Evolutionary conservation across 768 basidiomycete genomes (phyloP), one percentile per base, ranked within the genome.

Genomic region (Psilocybe tampanensis): DNA sequence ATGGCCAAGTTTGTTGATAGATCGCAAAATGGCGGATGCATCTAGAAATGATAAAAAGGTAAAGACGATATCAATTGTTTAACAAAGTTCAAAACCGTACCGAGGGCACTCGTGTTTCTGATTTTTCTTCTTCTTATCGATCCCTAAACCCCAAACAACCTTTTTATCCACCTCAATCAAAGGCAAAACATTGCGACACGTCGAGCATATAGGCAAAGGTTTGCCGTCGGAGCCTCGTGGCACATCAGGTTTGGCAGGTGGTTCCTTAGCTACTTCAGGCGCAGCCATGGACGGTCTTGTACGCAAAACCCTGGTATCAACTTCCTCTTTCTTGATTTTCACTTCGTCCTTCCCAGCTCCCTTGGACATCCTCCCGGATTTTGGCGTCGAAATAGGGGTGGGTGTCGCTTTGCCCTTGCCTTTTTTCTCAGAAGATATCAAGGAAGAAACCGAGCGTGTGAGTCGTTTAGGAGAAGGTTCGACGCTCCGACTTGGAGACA

Each of bases 21-120:
- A 93, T 93, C 11, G 88, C 90, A 63, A 78, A 82, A 69, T 93
- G 91, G 18, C 91, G 87, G 71, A 92, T 79, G 68, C 91, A 93
- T 56, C 90, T 92, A 43, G 47, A 26, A 53, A 18, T n/a, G 44
- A 45, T 48, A 4, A 29, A 29, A 29, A 29, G 5, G 43, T 44
- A 48, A 29, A n/a, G 15, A 19, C 23, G 26, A 7, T 33, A 29
- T 6, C 17, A 41, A 59, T n/a, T 11, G 1, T 18, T 18, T 36
- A 21, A 32, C 21, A 43, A 29, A 44, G 57, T 21, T 47, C 58
- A 12, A 43, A 43, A 34, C 73, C 81, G 60, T 68, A 93, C 90
- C 91, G 79, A 54, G 89, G 89, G 70, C 91, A 93, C 24, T 90
- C 87, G 59, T 84, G 82, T 58, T 82, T 81, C 55, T 81, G 80